Evolutionary conservation across 441 rosid species (phyloP).

Genomic region (Dalechampia spathulata): DNA sequence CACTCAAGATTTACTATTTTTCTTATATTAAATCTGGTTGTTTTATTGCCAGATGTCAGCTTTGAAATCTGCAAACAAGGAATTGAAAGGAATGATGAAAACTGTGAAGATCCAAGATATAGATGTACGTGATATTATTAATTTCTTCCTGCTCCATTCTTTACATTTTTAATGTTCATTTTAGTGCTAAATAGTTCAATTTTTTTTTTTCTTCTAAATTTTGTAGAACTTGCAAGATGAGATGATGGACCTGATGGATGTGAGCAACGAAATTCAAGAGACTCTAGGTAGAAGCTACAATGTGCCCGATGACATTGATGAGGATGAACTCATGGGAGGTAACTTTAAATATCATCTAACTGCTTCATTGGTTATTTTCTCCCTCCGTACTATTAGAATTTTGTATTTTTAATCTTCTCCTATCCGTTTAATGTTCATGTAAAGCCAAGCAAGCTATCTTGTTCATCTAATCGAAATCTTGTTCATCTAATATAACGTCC

Average conservation of each 20-base stretch:
- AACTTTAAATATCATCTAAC: conserved; percentile 17
- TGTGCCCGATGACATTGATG: conserved; percentile 96
- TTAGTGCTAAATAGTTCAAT: conserved; percentile 7
- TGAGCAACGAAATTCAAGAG: conserved; percentile 91
- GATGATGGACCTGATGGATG: conserved; percentile 99
- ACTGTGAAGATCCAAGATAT: conserved; percentile 89
- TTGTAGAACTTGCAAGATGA: conserved; percentile 99
- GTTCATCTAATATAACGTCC: too few relatives aligned
- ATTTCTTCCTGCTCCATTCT: neutral
- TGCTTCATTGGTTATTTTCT: neutral
- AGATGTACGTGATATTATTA: conserved; percentile 47
- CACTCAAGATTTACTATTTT: too few relatives aligned
- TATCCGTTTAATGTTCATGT: neutral
- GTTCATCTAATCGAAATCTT: too few relatives aligned
- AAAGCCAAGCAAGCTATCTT: neutral
- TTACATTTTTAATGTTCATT: neutral
- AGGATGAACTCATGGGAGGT: conserved; percentile 99
- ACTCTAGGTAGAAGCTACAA: conserved; percentile 87
- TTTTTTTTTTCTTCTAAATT: conserved; percentile 22
- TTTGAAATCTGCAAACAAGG: conserved; percentile 78
- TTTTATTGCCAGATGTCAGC: conserved; percentile 66
- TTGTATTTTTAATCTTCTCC: neutral
- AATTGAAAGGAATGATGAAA: conserved; percentile 95
- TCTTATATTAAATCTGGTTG: neutral
- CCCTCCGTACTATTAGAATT: neutral